Evolutionary conservation across 345 rosid species (phyloP), one percentile per base, ranked within the genome.

Genomic region (Iberis pinnata): DNA sequence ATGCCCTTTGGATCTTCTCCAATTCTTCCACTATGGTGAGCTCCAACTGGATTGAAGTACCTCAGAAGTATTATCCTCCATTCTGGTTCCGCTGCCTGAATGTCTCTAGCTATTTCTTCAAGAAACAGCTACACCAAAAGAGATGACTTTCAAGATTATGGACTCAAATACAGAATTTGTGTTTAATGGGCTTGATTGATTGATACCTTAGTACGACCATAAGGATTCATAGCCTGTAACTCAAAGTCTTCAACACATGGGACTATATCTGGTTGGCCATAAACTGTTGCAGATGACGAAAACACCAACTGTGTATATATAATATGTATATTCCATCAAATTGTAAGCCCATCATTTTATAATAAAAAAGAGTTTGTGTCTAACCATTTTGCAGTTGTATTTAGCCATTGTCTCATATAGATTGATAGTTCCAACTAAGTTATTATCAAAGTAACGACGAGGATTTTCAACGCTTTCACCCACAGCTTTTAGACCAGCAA

Each of bases 1-100:
- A 92, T 78, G 18, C 96, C 98, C 61, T 76, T 88, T 39, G 98
- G 96, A 74, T 92, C 96, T 80, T 92, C 98, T 9, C 98, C 98
- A 35, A 88, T 75, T 56, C 70, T 76, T 54, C 96, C 96, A 29
- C 98, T 92, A 75, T 88, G 90, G 63, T 85, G 94, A 51, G 96
- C 95, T 60, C 89, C 96, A 17, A 88, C 95, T 1, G 98, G 98
- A 73, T 92, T 88, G 68, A 88, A 88, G 63, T 85, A 92, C 74
- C 98, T 86, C 64, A 92, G 65, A 60, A 88, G 73, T 61, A 88
- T 83, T 13, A 92, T 85, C 63, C 49, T 72, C 95, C 95, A 81
- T n/a, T 81, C 89, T 54, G 93, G 84, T 53, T 88, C 98, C 3
- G 95, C 93, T 43, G 55, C 67, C 18, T 85, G 88, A 70, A 88